A percentile compares a stretch with the other conserved stretches of the same genome.
Evolutionary conservation across 352 stramenopile species (phyloP).

Genomic region (Globisporangium cederbergense): DNA sequence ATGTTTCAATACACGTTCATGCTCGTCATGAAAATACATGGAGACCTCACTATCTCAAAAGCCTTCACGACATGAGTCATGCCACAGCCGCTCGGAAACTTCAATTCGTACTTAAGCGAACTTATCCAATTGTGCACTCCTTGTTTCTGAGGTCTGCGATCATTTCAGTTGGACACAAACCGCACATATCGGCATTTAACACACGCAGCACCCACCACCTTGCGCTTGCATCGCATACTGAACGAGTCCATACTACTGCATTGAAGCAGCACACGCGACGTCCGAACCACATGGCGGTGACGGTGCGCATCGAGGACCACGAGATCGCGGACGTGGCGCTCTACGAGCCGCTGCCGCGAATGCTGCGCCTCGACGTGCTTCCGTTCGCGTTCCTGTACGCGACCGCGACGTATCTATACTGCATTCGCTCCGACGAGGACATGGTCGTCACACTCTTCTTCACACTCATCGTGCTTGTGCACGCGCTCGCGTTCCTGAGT

Average conservation of each 20-base stretch:
- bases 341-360: conserved; percentile 57
- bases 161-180: conserved; percentile 2
- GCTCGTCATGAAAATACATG: neutral
- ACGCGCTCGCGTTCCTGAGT: conserved; percentile 56
- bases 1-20: neutral
- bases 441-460: conserved; percentile 40
- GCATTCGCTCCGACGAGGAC: conserved; percentile 28
- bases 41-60: neutral
- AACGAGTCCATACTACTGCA: neutral
- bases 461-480: conserved; percentile 38
- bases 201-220: no score
- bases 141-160: conserved; percentile 1
- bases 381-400: conserved; percentile 41
- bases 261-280: no score
- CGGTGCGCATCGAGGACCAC: conserved; percentile 44
- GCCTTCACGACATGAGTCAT: no score
- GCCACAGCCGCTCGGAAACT: neutral
- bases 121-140: conserved; percentile 2
- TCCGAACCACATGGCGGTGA: conserved; percentile 10
- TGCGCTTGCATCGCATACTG: no score
- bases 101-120: conserved; percentile 12
- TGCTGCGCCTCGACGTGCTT: conserved; percentile 47
- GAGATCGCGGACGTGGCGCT: conserved; percentile 53
- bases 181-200: neutral
- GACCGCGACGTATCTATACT: conserved; percentile 31